phyloP scores from a whole-genome alignment of 495 filamentous ascomycete species.

The Tuber indicum region DNA sequence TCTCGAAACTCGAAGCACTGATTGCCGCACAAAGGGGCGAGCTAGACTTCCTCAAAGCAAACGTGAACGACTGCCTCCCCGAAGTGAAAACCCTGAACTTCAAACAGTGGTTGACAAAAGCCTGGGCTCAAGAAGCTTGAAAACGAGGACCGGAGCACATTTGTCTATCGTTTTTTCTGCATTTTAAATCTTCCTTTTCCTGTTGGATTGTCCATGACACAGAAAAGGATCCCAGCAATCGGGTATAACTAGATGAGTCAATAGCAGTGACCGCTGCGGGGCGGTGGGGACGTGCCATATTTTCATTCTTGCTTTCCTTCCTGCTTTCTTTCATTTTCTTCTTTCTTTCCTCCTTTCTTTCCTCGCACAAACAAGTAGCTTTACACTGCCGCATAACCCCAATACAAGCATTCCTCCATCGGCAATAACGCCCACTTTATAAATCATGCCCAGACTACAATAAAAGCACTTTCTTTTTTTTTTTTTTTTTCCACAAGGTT shows the following conservation, averaged over 20 bases:
- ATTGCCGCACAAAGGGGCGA: conserved; percentile 50
- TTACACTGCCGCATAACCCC: not conserved
- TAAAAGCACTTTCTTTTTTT: not conserved
- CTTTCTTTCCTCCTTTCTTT: not conserved
- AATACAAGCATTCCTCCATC: not conserved
- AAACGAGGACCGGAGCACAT: not conserved
- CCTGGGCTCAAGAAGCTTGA: conserved; percentile 39
- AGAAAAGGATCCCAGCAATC: not conserved
- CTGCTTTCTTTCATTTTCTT: not conserved
- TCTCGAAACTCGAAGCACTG: conserved; percentile 47
- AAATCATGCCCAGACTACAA: not conserved
- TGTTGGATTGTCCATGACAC: not conserved
- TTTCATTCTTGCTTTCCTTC: not conserved
- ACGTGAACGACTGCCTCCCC: conserved; percentile 46
- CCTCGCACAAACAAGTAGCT: not conserved
- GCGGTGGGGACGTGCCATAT: not conserved
- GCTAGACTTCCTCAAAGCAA: conserved; percentile 47
- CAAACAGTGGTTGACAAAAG: conserved; percentile 48
- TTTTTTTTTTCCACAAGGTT: not conserved
- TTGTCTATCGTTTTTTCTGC: not conserved
- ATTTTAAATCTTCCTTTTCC: not conserved
- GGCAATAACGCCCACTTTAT: not conserved
- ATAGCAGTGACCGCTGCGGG: not conserved
- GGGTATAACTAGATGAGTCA: not conserved
- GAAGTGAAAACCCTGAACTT: conserved; percentile 47